phyloP scores from a whole-genome alignment of 1,139 yeast species.

The Taphrina deformans region DNA sequence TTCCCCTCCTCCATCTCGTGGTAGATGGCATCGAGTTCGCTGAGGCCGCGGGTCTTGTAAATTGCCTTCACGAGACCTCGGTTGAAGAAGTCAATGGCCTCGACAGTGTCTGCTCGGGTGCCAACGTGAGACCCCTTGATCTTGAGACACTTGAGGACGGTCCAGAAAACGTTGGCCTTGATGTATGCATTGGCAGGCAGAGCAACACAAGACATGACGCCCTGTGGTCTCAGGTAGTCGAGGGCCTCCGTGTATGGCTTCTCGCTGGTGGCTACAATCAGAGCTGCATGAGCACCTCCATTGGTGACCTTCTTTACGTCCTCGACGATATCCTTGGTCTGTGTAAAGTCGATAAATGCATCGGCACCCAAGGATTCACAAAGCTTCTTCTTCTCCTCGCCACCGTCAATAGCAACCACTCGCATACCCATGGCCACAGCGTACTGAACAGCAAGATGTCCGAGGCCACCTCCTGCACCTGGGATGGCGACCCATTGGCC shows the following conservation, averaged over 20 bases:
- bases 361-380: slow-evolving; percentile 51
- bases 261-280: slow-evolving; percentile 31
- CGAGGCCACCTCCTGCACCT: slow-evolving; percentile 87
- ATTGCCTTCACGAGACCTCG: slow-evolving; percentile 71
- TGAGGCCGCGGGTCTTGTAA: slow-evolving; percentile 64
- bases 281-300: slow-evolving; percentile 28
- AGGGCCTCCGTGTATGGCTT: slow-evolving; percentile 30
- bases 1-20: slow-evolving; percentile 70
- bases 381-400: slow-evolving; percentile 46
- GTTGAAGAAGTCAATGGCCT: slow-evolving; percentile 68
- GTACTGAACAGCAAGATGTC: slow-evolving; percentile 75
- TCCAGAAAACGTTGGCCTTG: slow-evolving; percentile 41
- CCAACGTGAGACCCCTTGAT: slow-evolving; percentile 79
- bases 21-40: slow-evolving; percentile 61
- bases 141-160: slow-evolving; percentile 64
- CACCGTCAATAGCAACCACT: slow-evolving; percentile 68
- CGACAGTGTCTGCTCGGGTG: slow-evolving; percentile 75
- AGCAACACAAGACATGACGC: slow-evolving; percentile 33
- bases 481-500: slow-evolving; percentile 82
- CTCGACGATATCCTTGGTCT: slow-evolving; percentile 33
- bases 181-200: slow-evolving; percentile 32
- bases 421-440: slow-evolving; percentile 81
- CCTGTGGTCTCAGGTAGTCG: slow-evolving; percentile 27
- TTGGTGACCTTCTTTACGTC: slow-evolving; percentile 26
- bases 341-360: slow-evolving; percentile 63